Evolutionary conservation across 2,329 filamentous ascomycete species (phyloP).

Genomic region (Cladosporium sp.): DNA sequence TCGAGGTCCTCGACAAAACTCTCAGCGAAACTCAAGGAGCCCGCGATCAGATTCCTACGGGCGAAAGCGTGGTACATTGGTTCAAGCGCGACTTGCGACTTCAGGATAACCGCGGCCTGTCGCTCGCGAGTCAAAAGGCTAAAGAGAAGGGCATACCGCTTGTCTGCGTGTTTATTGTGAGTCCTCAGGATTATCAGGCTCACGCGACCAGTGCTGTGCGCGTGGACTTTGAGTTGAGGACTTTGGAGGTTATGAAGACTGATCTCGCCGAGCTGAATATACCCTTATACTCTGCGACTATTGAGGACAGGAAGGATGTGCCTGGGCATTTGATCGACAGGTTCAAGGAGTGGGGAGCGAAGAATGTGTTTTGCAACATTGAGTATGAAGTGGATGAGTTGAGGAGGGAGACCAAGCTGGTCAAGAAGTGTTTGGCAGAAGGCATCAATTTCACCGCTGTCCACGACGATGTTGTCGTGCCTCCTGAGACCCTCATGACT

Average conservation of each 20-base stretch:
- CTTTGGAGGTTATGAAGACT: slow-evolving; percentile 58
- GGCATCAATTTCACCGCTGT: slow-evolving; percentile 67
- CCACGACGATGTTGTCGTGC: slow-evolving; percentile 79
- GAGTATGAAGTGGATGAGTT: slow-evolving; percentile 93
- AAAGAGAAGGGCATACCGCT: slow-evolving; percentile 66
- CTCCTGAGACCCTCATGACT: slow-evolving; percentile 63
- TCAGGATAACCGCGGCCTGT: slow-evolving; percentile 68
- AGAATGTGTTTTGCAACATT: slow-evolving; percentile 74
- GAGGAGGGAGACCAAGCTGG: slow-evolving; percentile 66
- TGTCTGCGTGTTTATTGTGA: slow-evolving; percentile 73
- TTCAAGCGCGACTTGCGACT: slow-evolving; percentile 79
- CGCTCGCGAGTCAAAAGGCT: slow-evolving; percentile 63
- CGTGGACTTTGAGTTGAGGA: slow-evolving; percentile 78
- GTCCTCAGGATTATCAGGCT: slow-evolving; percentile 79
- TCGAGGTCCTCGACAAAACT: slow-evolving; percentile 61
- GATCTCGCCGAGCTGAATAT: slow-evolving; percentile 70
- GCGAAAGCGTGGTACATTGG: slow-evolving; percentile 76
- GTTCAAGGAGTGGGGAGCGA: slow-evolving; percentile 67
- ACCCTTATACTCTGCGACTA: slow-evolving; percentile 70
- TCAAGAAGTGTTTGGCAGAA: slow-evolving; percentile 56
- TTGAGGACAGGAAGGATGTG: slow-evolving; percentile 61
- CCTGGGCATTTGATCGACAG: slow-evolving; percentile 60
- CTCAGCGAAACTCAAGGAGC: slow-evolving; percentile 56
- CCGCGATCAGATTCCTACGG: slow-evolving; percentile 51
- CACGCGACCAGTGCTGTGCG: slow-evolving; percentile 69